phyloP scores from a whole-genome alignment of 75 land plant genomes.

The Cupressus sempervirens region DNA sequence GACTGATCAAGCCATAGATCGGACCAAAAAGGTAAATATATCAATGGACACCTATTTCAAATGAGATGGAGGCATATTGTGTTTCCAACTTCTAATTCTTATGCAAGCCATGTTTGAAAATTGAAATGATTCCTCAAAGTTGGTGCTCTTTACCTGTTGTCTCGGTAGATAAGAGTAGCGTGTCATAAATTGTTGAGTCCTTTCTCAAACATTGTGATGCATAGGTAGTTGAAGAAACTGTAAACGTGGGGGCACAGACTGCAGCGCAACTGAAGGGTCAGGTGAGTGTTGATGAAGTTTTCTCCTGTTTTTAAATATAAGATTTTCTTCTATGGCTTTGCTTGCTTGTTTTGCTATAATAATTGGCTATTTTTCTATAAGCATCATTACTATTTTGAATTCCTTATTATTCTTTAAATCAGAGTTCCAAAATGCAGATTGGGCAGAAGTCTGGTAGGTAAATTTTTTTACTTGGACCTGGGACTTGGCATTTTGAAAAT shows the following conservation, averaged over 20 bases:
- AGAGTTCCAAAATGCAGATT: too few relatives aligned
- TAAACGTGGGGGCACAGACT: slow-evolving; percentile 91
- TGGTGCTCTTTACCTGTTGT: not conserved
- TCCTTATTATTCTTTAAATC: not conserved
- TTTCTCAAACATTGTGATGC: not conserved
- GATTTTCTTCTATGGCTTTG: not conserved
- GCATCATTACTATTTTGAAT: not conserved
- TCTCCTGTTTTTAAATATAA: not conserved
- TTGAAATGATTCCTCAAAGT: not conserved
- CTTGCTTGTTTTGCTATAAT: not conserved
- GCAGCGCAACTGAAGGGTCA: slow-evolving; percentile 79
- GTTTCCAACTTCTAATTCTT: not conserved
- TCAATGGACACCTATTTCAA: not conserved
- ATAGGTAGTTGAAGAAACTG: slow-evolving; percentile 88
- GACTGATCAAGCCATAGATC: slow-evolving; percentile 89
- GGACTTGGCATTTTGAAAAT: too few relatives aligned
- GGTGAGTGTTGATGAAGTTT: slow-evolving; percentile 30
- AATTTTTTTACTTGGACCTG: too few relatives aligned
- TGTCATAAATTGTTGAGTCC: not conserved
- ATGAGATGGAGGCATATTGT: not conserved
- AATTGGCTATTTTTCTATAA: not conserved
- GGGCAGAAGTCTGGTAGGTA: too few relatives aligned
- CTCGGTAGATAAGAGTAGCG: not conserved
- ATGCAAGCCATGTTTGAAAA: not conserved
- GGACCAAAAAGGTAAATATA: slow-evolving; percentile 68